Evolutionary conservation across 768 basidiomycete genomes (phyloP).

Genomic region (Hortiboletus campestris): DNA sequence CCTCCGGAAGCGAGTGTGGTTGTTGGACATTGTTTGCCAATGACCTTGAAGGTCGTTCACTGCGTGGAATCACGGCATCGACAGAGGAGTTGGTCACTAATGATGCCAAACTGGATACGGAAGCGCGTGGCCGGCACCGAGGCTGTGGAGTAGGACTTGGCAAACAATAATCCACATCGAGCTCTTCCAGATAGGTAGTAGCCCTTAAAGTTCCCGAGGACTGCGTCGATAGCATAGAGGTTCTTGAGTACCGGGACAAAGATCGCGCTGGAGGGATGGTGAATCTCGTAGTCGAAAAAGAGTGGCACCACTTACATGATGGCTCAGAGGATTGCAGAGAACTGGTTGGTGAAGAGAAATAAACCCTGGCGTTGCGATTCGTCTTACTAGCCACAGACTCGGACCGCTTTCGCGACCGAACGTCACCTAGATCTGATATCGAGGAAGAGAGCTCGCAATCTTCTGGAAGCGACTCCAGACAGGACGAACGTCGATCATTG

Average conservation of each 20-base stretch:
- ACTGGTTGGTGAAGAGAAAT: conserved; percentile 10
- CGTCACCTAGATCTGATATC: conserved; percentile 5
- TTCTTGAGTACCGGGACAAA: conserved; percentile 18
- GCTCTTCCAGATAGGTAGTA: conserved; percentile 29
- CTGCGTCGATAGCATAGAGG: conserved; percentile 33
- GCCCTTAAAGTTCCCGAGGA: conserved; percentile 27
- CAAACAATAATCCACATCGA: conserved; percentile 29
- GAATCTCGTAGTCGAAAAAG: neutral
- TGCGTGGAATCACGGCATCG: conserved; percentile 53
- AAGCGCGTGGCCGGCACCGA: conserved; percentile 32
- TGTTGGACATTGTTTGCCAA: conserved; percentile 10
- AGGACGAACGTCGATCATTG: conserved; percentile 17
- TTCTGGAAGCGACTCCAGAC: conserved; percentile 52
- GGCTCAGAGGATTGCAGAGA: conserved; percentile 6
- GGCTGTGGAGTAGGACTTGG: conserved; percentile 20
- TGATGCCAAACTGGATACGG: conserved; percentile 55
- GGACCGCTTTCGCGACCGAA: conserved; percentile 17
- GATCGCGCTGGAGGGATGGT: conserved; percentile 17
- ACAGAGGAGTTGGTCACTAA: conserved; percentile 56
- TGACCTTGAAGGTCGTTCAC: conserved; percentile 16
- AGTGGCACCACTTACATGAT: conserved; percentile 10
- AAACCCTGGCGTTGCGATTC: conserved; percentile 23
- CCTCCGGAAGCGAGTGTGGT: conserved; percentile 15
- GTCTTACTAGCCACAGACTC: conserved; percentile 11
- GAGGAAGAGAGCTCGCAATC: conserved; percentile 40